Percentiles rank a stretch among this genome's conserved stretches.
Evolutionary conservation across 768 basidiomycete genomes (phyloP).

Genomic region (Mycena sanguinolenta): DNA sequence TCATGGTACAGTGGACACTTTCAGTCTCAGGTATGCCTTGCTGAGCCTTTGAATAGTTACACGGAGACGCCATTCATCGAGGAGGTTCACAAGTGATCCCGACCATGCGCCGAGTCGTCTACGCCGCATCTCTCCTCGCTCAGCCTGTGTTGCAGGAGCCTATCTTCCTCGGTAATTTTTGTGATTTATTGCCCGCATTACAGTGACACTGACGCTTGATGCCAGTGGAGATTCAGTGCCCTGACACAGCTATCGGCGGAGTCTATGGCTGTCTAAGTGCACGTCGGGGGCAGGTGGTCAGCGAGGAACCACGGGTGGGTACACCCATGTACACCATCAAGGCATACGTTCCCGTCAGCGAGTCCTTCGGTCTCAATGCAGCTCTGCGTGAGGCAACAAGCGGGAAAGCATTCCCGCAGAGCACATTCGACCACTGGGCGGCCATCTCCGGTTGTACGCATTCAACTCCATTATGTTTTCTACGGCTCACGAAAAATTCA

Average conservation of each 20-base stretch:
- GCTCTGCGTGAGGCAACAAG: conserved; percentile 91
- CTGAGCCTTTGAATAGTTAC: conserved; percentile 66
- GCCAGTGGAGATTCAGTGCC: conserved; percentile 96
- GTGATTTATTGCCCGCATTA: neutral
- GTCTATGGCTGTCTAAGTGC: conserved; percentile 94
- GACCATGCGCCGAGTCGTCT: conserved; percentile 93
- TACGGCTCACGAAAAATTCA: too few species aligned
- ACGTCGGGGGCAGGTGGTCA: conserved; percentile 98
- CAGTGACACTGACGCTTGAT: neutral
- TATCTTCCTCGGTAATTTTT: conserved; percentile 83
- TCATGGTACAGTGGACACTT: conserved; percentile 72
- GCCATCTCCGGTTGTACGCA: conserved; percentile 81
- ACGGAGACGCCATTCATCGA: conserved; percentile 98
- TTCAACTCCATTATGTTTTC: neutral
- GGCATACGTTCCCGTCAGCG: conserved; percentile 91
- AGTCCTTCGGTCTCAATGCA: conserved; percentile 97
- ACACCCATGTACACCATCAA: conserved; percentile 99
- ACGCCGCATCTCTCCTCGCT: conserved; percentile 95
- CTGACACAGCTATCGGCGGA: conserved; percentile 96
- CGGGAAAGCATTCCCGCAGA: conserved; percentile 98
- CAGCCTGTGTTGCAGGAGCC: conserved; percentile 95
- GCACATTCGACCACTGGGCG: conserved; percentile 95
- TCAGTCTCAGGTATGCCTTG: neutral
- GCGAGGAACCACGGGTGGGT: conserved; percentile 95
- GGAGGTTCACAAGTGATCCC: conserved; percentile 99